phyloP scores from a whole-genome alignment of 169 alveolate species.

The Cryptosporidium ryanae region DNA sequence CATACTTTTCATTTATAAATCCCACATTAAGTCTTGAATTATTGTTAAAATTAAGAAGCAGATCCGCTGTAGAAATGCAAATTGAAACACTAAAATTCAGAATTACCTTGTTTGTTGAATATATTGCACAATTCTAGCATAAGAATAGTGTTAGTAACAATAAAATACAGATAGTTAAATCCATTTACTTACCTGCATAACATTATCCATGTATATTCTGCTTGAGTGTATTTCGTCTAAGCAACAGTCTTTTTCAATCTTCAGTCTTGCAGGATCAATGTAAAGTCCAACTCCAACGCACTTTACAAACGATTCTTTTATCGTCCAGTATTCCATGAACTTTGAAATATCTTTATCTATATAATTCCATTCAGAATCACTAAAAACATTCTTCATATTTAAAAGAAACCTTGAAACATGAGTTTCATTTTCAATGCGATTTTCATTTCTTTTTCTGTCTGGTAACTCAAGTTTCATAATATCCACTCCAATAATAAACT shows the following conservation, averaged over 20 bases:
- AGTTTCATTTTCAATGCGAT: neutral
- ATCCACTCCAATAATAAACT: slow-evolving; percentile 55
- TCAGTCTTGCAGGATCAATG: slow-evolving; percentile 59
- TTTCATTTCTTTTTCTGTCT: neutral
- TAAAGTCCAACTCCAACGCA: slow-evolving; percentile 62
- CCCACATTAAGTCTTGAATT: neutral
- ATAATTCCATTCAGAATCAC: slow-evolving; percentile 48
- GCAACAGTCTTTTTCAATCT: neutral
- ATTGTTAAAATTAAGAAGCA: neutral
- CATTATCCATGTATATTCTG: slow-evolving; percentile 12
- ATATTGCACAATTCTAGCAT: slow-evolving; percentile 23
- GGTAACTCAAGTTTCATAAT: slow-evolving; percentile 55
- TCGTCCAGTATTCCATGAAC: slow-evolving; percentile 75
- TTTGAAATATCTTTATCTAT: slow-evolving; percentile 34
- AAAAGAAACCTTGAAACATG: slow-evolving; percentile 10
- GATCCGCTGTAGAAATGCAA: slow-evolving; percentile 13
- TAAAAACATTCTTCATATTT: slow-evolving; percentile 33
- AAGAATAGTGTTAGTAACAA: neutral
- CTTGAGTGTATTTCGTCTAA: neutral
- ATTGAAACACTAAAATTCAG: slow-evolving; percentile 27
- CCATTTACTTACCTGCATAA: slow-evolving; percentile 36
- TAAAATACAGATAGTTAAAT: neutral
- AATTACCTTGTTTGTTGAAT: slow-evolving; percentile 17
- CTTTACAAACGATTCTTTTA: slow-evolving; percentile 74
- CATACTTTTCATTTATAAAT: neutral